phyloP scores from a whole-genome alignment of 108 stramenopile species.

The Cyclostephanos invisitatus region DNA sequence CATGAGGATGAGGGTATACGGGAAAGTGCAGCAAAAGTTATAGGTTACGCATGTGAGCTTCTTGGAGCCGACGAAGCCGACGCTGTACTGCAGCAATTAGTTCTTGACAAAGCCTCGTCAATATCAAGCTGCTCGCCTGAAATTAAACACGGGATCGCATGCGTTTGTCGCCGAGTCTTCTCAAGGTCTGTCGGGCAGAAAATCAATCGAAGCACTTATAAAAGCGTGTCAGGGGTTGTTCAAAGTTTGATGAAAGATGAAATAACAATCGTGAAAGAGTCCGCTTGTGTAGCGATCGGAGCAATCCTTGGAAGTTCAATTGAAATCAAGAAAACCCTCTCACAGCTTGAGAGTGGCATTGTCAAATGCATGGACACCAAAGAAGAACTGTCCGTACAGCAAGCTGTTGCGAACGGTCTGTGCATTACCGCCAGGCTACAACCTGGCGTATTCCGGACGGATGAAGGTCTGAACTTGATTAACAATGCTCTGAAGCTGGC shows the following conservation, averaged over 20 bases:
- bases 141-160: slow-evolving; percentile 72
- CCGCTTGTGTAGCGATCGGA: slow-evolving; percentile 73
- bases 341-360: slow-evolving; percentile 56
- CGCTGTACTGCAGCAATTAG: slow-evolving; percentile 49
- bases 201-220: slow-evolving; percentile 42
- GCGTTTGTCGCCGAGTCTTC: slow-evolving; percentile 67
- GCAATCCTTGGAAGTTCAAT: slow-evolving; percentile 68
- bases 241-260: slow-evolving; percentile 71
- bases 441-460: slow-evolving; percentile 61
- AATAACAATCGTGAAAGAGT: slow-evolving; percentile 59
- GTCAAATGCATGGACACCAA: slow-evolving; percentile 61
- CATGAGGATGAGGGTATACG: slow-evolving; percentile 83
- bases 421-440: slow-evolving; percentile 65
- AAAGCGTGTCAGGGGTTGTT: slow-evolving; percentile 27
- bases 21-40: slow-evolving; percentile 80
- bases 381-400: slow-evolving; percentile 73
- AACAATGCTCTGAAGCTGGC: slow-evolving; percentile 75
- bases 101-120: slow-evolving; percentile 47
- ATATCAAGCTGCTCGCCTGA: slow-evolving; percentile 47
- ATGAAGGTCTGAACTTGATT: slow-evolving; percentile 51
- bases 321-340: slow-evolving; percentile 50
- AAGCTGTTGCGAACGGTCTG: slow-evolving; percentile 67
- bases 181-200: slow-evolving; percentile 55
- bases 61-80: slow-evolving; percentile 58
- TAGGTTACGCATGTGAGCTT: slow-evolving; percentile 72